Percentiles rank a stretch among this genome's conserved stretches.
Evolutionary conservation across 2,329 filamentous ascomycete genomes (phyloP).

Genomic region (Pseudocercospora fijiensis): DNA sequence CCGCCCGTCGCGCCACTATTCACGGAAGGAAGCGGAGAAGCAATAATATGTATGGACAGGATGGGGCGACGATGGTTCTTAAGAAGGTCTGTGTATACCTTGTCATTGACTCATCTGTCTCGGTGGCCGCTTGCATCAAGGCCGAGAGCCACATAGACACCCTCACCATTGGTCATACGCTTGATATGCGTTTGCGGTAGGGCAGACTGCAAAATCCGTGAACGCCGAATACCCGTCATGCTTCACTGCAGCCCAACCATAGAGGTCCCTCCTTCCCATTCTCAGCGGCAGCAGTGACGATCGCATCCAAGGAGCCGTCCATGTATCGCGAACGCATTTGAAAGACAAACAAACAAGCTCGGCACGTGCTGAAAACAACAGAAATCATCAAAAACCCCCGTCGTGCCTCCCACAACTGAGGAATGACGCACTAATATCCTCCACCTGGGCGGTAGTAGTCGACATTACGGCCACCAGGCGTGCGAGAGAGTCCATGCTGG

Average conservation of each 20-base stretch:
- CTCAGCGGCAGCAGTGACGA: background rate
- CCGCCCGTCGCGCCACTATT: background rate
- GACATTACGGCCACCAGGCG: background rate
- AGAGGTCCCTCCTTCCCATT: background rate
- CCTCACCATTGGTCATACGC: background rate
- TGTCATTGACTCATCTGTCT: background rate
- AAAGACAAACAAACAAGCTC: background rate
- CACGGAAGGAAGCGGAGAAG: background rate
- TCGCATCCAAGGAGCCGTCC: background rate
- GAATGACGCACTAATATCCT: background rate
- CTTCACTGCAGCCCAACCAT: background rate
- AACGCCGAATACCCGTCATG: no score
- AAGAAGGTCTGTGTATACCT: background rate
- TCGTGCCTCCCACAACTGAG: background rate
- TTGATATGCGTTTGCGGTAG: no score
- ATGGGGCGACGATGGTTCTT: background rate
- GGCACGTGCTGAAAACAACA: background rate
- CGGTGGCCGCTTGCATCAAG: background rate
- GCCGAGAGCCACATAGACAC: background rate
- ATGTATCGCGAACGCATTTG: background rate
- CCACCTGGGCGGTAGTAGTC: background rate
- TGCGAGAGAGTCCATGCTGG: background rate
- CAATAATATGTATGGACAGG: background rate
- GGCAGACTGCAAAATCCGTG: no score
- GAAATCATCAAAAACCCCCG: background rate